Evolutionary conservation across 2,329 filamentous ascomycete genomes (phyloP).

Genomic region (Parastagonospora avenae): DNA sequence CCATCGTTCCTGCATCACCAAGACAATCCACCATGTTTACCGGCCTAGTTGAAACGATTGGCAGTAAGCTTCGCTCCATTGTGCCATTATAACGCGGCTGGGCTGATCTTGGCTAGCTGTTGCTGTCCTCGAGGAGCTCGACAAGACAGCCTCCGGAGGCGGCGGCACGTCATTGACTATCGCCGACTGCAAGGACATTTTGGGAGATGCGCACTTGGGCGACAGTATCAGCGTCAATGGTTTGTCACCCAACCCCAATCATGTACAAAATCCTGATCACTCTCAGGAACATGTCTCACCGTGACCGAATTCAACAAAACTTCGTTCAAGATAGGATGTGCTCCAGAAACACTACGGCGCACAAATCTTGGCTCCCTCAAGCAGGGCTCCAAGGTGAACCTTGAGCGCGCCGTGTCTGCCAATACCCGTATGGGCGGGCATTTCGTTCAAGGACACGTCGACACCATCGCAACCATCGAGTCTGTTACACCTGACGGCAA

Average conservation of each 20-base stretch:
- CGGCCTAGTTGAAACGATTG: constrained; percentile 69
- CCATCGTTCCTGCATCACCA: constrained; percentile 17
- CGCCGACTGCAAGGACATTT: constrained; percentile 72
- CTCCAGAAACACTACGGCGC: constrained; percentile 92
- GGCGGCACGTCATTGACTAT: constrained; percentile 93
- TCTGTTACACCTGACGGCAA: constrained; percentile 82
- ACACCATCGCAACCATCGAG: constrained; percentile 79
- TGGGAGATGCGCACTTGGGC: constrained; percentile 81
- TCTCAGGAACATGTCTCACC: constrained; percentile 80
- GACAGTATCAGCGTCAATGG: constrained; percentile 97
- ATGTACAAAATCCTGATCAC: not conserved
- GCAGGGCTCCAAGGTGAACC: constrained; percentile 75
- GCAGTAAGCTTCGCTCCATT: constrained; percentile 65
- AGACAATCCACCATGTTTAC: constrained; percentile 76
- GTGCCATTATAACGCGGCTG: constrained; percentile 16
- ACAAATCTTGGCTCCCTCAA: constrained; percentile 86
- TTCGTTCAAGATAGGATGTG: constrained; percentile 88
- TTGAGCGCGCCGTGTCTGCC: constrained; percentile 90
- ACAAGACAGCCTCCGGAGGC: constrained; percentile 70
- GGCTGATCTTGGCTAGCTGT: constrained; percentile 66
- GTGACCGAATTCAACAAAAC: constrained; percentile 71
- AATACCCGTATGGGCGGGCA: constrained; percentile 96
- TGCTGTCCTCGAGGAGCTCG: constrained; percentile 77
- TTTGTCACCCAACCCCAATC: constrained; percentile 24
- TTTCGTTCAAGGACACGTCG: constrained; percentile 97